A percentile compares a stretch with the other conserved stretches of the same genome.
Conservation (phyloP, 2,329 filamentous ascomycete species). For the Pseudonectria buxi region DNA sequence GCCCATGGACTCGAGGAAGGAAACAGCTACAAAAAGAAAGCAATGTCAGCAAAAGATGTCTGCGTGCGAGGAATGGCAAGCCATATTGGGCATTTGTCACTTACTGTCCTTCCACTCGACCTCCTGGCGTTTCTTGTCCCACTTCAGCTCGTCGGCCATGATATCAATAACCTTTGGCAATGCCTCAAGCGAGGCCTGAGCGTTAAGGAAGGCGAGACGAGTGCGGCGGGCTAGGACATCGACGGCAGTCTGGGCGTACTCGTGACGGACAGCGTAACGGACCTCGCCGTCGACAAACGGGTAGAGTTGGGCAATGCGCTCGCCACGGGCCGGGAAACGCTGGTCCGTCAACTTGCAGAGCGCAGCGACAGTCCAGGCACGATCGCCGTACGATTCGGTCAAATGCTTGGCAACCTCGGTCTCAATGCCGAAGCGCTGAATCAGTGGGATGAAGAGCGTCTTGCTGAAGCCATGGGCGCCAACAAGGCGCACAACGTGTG, state of each 20-base stretch:
- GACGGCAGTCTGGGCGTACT: constrained; percentile 86
- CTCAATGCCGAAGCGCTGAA: constrained; percentile 88
- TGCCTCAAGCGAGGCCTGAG: constrained; percentile 81
- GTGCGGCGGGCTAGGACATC: constrained; percentile 83
- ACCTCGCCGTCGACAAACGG: constrained; percentile 91
- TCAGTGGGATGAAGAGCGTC: constrained; percentile 87
- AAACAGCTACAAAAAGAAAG: constrained; percentile 38
- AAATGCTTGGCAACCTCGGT: constrained; percentile 89
- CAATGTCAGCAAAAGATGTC: constrained; percentile 3
- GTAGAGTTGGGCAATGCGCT: constrained; percentile 73
- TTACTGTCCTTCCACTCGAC: constrained; percentile 71
- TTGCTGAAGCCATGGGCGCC: constrained; percentile 85
- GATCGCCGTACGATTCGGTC: constrained; percentile 80
- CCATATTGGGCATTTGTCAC: constrained; percentile 20
- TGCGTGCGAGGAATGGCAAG: constrained; percentile 4
- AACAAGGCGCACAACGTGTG: constrained; percentile 72
- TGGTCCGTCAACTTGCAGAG: constrained; percentile 69
- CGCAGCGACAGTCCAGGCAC: constrained; percentile 83
- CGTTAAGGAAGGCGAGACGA: constrained; percentile 82
- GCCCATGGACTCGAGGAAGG: constrained; percentile 59
- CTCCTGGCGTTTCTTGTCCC: constrained; percentile 67
- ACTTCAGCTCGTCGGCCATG: constrained; percentile 77
- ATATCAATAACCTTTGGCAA: constrained; percentile 81
- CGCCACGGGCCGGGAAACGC: constrained; percentile 76
- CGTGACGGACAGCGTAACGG: constrained; percentile 77